Percentiles rank a stretch among this genome's conserved stretches.
Evolutionary conservation across 2,329 filamentous ascomycete species (phyloP).

Genomic region (Colletotrichum sansevieriae): DNA sequence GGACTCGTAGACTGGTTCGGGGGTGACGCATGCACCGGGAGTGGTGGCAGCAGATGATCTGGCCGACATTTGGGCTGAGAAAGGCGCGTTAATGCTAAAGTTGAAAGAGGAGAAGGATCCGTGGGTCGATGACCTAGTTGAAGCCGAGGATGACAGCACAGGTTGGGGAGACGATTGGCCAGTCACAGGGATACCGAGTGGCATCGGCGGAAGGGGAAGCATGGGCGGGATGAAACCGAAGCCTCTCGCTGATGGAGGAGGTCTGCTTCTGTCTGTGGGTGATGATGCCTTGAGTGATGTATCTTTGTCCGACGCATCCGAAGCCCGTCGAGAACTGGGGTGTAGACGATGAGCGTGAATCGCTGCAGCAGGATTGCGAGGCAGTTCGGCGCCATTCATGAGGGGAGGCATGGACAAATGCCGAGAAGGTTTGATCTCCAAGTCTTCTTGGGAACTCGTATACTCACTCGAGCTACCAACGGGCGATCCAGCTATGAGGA

Average conservation of each 20-base stretch:
- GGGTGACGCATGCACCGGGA: slow-evolving; percentile 36
- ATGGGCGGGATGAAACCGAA: slow-evolving; percentile 46
- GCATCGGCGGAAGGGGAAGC: slow-evolving; percentile 31
- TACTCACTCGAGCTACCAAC: slow-evolving; percentile 55
- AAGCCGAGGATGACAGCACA: slow-evolving; percentile 37
- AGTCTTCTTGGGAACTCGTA: slow-evolving; percentile 55
- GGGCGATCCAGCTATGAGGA: slow-evolving; percentile 44
- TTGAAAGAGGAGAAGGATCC: slow-evolving; percentile 39
- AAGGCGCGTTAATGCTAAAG: slow-evolving; percentile 33
- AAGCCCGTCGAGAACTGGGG: slow-evolving; percentile 48
- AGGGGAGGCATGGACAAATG: slow-evolving; percentile 38
- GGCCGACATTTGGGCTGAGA: slow-evolving; percentile 38
- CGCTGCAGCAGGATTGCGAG: slow-evolving; percentile 12
- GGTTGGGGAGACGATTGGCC: not conserved
- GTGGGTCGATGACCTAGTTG: slow-evolving; percentile 32
- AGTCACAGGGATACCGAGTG: slow-evolving; percentile 7
- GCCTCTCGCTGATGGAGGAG: slow-evolving; percentile 49
- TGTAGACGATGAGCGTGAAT: slow-evolving; percentile 44
- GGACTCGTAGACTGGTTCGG: slow-evolving; percentile 37
- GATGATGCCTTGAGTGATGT: slow-evolving; percentile 24
- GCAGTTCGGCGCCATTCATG: not conserved
- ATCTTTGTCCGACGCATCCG: slow-evolving; percentile 47
- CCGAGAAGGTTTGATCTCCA: slow-evolving; percentile 53
- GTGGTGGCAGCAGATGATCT: slow-evolving; percentile 40
- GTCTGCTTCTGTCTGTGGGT: slow-evolving; percentile 38